A percentile compares a stretch with the other conserved stretches of the same genome.
Evolutionary conservation across 257 asterid genomes (phyloP).

Genomic region (Fraxinus anomala): DNA sequence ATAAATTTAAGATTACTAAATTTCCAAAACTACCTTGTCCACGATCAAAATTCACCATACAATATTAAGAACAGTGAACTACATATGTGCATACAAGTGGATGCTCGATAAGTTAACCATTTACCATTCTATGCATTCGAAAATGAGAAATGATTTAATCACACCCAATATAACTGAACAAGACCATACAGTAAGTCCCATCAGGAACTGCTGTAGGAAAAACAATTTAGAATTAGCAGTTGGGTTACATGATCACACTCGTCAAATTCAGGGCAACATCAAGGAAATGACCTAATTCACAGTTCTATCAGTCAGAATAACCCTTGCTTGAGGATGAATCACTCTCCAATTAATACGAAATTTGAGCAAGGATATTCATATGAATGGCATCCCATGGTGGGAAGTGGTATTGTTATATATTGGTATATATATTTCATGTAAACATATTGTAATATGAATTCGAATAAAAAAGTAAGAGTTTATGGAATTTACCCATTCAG

Average conservation of each 20-base stretch:
- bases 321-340: background rate
- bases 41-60: background rate
- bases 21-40: background rate
- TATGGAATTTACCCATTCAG: background rate
- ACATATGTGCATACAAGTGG: background rate
- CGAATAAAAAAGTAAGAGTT: background rate
- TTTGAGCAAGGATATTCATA: background rate
- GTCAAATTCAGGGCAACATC: constrained; percentile 11
- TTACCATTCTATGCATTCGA: background rate
- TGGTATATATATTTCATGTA: background rate
- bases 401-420: background rate
- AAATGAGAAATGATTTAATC: background rate
- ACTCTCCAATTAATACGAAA: constrained; percentile 8
- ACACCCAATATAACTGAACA: background rate
- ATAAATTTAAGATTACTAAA: background rate
- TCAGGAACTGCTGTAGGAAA: constrained; percentile 6
- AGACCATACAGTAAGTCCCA: background rate
- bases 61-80: background rate
- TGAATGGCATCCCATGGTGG: background rate
- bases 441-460: background rate
- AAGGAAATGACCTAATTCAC: background rate
- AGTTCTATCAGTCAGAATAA: background rate
- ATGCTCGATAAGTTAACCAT: background rate
- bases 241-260: constrained; percentile 16
- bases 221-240: constrained; percentile 2